Evolutionary conservation across 164 flowering plant genomes (phyloP).

Genomic region (Dillenia suffruticosa): DNA sequence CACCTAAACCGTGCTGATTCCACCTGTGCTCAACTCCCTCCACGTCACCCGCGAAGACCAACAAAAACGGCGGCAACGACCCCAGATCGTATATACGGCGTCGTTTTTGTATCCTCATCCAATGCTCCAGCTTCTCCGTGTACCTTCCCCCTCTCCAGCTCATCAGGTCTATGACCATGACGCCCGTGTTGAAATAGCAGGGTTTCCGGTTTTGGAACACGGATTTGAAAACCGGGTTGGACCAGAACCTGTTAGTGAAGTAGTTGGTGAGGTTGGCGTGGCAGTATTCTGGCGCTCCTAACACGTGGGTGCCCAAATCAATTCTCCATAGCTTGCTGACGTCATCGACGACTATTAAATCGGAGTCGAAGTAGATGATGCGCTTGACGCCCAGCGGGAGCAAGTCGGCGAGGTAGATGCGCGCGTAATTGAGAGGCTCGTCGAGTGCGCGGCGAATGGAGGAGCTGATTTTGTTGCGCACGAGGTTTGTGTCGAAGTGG

Average conservation of each 20-base stretch:
- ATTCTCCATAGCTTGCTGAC: slow-evolving; percentile 51
- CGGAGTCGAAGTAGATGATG: slow-evolving; percentile 72
- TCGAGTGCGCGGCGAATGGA: slow-evolving; percentile 68
- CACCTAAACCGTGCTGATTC: slow-evolving; percentile 87
- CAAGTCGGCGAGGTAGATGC: slow-evolving; percentile 67
- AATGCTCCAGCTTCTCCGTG: slow-evolving; percentile 48
- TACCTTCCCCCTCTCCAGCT: slow-evolving; percentile 50
- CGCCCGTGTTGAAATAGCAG: slow-evolving; percentile 83
- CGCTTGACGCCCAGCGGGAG: slow-evolving; percentile 45
- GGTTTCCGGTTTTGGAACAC: slow-evolving; percentile 29
- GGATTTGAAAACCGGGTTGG: slow-evolving; percentile 24
- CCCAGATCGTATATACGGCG: slow-evolving; percentile 67
- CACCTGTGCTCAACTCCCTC: slow-evolving; percentile 65
- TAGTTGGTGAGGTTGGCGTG: slow-evolving; percentile 74
- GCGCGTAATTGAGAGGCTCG: slow-evolving; percentile 73
- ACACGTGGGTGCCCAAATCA: slow-evolving; percentile 37
- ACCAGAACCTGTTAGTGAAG: slow-evolving; percentile 62
- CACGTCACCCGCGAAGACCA: slow-evolving; percentile 72
- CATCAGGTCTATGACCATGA: slow-evolving; percentile 71
- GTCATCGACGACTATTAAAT: slow-evolving; percentile 68
- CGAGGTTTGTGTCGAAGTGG: slow-evolving; percentile 46
- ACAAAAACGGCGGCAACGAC: slow-evolving; percentile 67
- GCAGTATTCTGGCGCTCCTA: slow-evolving; percentile 79
- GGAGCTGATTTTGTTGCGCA: slow-evolving; percentile 49
- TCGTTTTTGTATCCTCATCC: slow-evolving; percentile 73